Percentiles rank a stretch among this genome's conserved stretches.
These are phyloP conservation scores for Rubia yunnanensis DNA, from an alignment of 257 asterid species.

Conservation along the genomic window DNA sequence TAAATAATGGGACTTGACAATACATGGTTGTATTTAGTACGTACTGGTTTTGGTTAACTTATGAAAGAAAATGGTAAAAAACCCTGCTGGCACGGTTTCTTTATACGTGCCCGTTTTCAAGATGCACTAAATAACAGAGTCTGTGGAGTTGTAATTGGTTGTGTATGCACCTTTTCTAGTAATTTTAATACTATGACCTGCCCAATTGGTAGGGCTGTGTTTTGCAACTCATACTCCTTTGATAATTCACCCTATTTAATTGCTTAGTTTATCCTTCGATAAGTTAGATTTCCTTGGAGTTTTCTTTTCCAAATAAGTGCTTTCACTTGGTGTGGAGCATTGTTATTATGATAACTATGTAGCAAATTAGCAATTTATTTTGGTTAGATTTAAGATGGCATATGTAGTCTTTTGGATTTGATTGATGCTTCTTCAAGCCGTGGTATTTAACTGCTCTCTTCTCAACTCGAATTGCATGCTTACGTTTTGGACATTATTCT, in stretches of 20 bases:
- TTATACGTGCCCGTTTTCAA: background rate
- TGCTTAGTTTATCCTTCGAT: too few relatives aligned
- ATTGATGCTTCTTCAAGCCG: too few relatives aligned
- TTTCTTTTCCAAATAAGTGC: background rate
- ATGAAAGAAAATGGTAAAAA: slow-evolving; percentile 11
- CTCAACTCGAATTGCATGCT: too few relatives aligned
- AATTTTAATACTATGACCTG: too few relatives aligned
- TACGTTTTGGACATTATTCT: too few relatives aligned
- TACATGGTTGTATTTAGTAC: background rate
- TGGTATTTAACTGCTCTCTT: too few relatives aligned
- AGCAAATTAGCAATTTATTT: too few relatives aligned
- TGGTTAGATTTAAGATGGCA: too few relatives aligned
- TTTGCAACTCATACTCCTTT: background rate
- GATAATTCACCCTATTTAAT: too few relatives aligned
- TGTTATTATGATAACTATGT: too few relatives aligned
- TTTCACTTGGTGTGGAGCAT: too few relatives aligned
- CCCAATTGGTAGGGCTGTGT: background rate
- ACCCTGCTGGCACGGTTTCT: background rate
- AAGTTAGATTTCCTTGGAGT: background rate
- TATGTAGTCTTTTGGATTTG: too few relatives aligned
- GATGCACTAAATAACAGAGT: background rate
- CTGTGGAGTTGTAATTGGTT: background rate
- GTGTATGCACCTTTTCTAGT: background rate
- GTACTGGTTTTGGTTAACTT: slow-evolving; percentile 22
- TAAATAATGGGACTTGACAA: background rate